A percentile compares a stretch with the other conserved stretches of the same genome.
Evolutionary conservation across 305 asterid species (phyloP).

Genomic region (Salvia sclarea): DNA sequence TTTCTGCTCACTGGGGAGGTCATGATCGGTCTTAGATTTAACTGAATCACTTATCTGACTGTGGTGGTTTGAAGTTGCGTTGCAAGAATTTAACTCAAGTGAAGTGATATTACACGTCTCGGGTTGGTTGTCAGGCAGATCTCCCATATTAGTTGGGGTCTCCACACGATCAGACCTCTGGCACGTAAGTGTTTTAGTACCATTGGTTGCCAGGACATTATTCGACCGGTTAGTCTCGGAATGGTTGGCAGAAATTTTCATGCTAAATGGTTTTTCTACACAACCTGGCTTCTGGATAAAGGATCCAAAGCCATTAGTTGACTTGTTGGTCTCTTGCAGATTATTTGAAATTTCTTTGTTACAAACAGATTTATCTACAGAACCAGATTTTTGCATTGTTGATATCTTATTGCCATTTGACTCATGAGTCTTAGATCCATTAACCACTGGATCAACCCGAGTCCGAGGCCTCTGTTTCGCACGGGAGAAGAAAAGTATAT

Average conservation of each 20-base stretch:
- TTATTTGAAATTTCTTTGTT: constrained; percentile 38
- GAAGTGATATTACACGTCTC: constrained; percentile 29
- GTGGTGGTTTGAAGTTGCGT: constrained; percentile 38
- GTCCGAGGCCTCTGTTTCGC: constrained; percentile 74
- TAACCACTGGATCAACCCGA: constrained; percentile 49
- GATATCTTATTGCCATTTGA: constrained; percentile 57
- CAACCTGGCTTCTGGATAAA: constrained; percentile 38
- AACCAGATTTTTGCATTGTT: constrained; percentile 38
- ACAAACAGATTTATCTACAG: constrained; percentile 41
- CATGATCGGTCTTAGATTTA: constrained; percentile 41
- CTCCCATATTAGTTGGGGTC: constrained; percentile 26
- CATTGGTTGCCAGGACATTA: constrained; percentile 29
- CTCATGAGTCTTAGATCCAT: constrained; percentile 61
- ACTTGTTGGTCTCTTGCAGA: constrained; percentile 38
- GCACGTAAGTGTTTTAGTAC: constrained; percentile 29
- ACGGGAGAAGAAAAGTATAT: constrained; percentile 91
- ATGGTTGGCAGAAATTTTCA: constrained; percentile 33
- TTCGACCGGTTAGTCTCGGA: constrained; percentile 30
- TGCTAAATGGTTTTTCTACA: constrained; percentile 38
- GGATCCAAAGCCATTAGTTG: constrained; percentile 40
- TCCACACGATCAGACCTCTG: constrained; percentile 31
- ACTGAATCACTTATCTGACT: constrained; percentile 37
- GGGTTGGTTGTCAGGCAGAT: constrained; percentile 29
- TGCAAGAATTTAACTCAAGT: constrained; percentile 36
- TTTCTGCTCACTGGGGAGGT: constrained; percentile 41